Conservation (phyloP, 2,329 filamentous ascomycete species). For the Trichoderma oligosporum region DNA sequence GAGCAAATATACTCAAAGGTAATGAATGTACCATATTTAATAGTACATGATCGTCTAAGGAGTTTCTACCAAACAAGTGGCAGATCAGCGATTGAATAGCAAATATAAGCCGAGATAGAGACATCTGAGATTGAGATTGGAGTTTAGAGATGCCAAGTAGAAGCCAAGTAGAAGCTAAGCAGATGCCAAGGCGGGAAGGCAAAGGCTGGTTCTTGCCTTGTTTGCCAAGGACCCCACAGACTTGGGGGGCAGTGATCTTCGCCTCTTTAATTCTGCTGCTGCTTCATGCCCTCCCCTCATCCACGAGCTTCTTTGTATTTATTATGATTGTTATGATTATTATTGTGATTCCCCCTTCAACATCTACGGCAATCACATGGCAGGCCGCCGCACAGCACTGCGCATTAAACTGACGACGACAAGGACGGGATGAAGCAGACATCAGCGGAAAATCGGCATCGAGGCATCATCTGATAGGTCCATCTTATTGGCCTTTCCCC, state of each 20-base stretch:
- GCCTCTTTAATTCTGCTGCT: not conserved
- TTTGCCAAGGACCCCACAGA: constrained; percentile 3
- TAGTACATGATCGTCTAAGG: no score
- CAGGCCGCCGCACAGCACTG: not conserved
- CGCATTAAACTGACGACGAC: not conserved
- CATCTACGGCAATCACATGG: no score
- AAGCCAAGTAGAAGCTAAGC: constrained; percentile 5
- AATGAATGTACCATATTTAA: no score
- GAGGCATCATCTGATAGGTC: constrained; percentile 9
- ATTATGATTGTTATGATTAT: no score
- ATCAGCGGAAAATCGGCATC: constrained; percentile 12
- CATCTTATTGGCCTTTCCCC: not conserved
- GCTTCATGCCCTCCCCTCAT: not conserved
- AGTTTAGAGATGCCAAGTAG: not conserved
- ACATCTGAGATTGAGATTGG: no score
- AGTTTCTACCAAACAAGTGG: no score
- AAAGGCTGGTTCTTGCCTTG: constrained; percentile 5
- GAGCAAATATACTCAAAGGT: no score
- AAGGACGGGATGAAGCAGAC: not conserved
- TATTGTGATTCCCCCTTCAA: no score
- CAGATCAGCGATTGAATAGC: no score
- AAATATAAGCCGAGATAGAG: no score
- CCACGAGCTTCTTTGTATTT: no score
- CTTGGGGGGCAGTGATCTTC: no score
- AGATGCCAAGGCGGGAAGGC: constrained; percentile 11